Base-by-base conservation (phyloP, 2,329 filamentous ascomycete species). In the Cladophialophora yegresii region DNA sequence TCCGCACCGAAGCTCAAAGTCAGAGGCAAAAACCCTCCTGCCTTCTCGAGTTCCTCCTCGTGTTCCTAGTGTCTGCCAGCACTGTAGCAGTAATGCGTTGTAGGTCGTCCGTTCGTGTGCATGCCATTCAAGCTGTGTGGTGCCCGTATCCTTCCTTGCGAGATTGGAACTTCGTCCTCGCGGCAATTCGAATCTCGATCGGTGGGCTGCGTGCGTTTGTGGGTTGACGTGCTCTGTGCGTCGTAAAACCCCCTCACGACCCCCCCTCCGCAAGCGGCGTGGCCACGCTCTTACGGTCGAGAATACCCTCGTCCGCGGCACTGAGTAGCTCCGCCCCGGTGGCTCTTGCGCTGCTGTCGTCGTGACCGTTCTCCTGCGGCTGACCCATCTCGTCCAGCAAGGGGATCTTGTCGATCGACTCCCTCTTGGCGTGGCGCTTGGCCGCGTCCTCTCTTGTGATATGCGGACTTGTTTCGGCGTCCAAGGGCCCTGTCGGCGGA, bases 321-420 rank as follows among this genome's bases (percentile, higher is more conserved):
- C 63, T 61, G 16, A 69, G 58, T 6, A 69, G 54, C 16, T 67
- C 61, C 5, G 65, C 60, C 1, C 65, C 65, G 4, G 65, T 64
- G 6, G 63, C 58, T 23, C 55, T 53, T 4, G 54, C 54, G 3
- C 23, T 30, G 7, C 28, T n/a, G 30, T 59, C 51, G n/a, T 56
- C 58, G n/a, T 59, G 45, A 3, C 56, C 67, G 36, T 65, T 61
- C 32, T 54, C 20, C 16, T 45, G 49, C 7, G 45, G 30, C n/a
- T 58, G 58, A 10, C 22, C 54, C 10, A 53, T 66, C 40, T 70
- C 68, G 33, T 71, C 70, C 47, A 71, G 51, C 32, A 71, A 47
- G 22, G 70, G 67, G 28, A 71, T 70, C 23, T 57, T 61, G 56
- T 71, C 67, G 40, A 70, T 67, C 23, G 67, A 68, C 33, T 43